These are phyloP conservation scores for Schizochytrium sp. DNA, from an alignment of 108 stramenopile species.

Conservation along the genomic window DNA sequence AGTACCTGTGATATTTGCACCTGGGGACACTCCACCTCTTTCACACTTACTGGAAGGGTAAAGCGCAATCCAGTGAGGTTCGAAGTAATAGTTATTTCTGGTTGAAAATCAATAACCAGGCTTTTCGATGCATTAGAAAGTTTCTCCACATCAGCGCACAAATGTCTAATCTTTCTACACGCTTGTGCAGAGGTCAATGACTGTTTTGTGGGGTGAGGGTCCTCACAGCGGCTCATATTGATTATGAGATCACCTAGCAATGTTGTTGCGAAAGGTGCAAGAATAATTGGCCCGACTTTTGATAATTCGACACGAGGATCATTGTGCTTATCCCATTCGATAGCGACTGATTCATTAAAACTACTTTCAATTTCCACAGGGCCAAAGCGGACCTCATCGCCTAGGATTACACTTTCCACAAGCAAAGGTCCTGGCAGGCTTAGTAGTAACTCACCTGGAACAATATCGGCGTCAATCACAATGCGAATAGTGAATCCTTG, in stretches of 20 bases:
- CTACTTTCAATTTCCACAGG: constrained; percentile 18
- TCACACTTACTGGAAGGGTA: not conserved
- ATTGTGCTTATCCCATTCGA: not conserved
- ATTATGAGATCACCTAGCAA: constrained; percentile 10
- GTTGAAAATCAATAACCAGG: not conserved
- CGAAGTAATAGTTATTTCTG: not conserved
- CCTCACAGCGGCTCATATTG: not conserved
- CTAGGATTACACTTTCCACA: not conserved
- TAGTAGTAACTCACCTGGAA: constrained; percentile 1
- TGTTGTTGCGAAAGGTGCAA: not conserved
- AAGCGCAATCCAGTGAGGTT: constrained; percentile 18
- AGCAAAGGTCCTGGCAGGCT: not conserved
- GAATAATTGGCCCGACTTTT: not conserved
- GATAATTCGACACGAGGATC: not conserved
- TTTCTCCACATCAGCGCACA: not conserved
- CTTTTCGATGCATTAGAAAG: not conserved
- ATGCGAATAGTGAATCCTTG: constrained; percentile 8
- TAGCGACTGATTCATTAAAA: constrained; percentile 1
- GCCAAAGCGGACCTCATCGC: constrained; percentile 29
- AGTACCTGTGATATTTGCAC: not conserved
- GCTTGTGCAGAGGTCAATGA: not conserved
- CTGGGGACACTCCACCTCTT: not conserved
- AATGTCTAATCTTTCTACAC: not conserved
- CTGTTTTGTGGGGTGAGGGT: not conserved
- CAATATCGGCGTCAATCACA: not conserved